Base-by-base conservation (phyloP, 2,329 filamentous ascomycete species). In the Eutypella sp. region DNA sequence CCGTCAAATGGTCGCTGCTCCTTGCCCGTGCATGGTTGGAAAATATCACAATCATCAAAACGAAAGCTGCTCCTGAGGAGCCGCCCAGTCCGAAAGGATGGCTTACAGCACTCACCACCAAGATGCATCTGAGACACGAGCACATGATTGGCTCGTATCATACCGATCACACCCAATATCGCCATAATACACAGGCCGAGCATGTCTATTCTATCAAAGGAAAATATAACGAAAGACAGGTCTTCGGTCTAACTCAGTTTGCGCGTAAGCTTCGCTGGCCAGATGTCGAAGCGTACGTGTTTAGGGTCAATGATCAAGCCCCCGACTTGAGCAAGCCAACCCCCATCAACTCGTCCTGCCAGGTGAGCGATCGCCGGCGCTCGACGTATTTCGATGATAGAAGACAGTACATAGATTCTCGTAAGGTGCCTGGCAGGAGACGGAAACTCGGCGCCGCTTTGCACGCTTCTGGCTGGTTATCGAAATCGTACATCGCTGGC, bases 1-100 rank as follows among this genome's bases (percentile, higher is more conserved):
- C 78, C n/a, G 79, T 85, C 18, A 82, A 78, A 56, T 86, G 82
- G 82, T 84, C 82, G 4, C 65, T 86, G 33, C 68, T 84, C 34
- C 69, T 86, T 25, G 82, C 82, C 15, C 72, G 81, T 22, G 73
- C 74, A 37, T 86, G 82, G 82, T 71, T 86, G n/a, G 79, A 85
- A 50, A 85, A 86, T 48, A 82, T 86, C 24, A 73, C 75, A 8
- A 68, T 86, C 20, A 70, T 74, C 42, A 76, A 71, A 51, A 64
- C 69, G 22, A 66, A 71, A 41, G 54, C 60, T 15, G 53, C 44
- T 57, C 42, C 66, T 55, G 49, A 67, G 61, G 56, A 64, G 58
- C 42, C 61, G 52, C 49, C 60, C 53, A 49, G 52, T 46, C 60
- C 59, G 57, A 57, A 60, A 40, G 63, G 74, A 36, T 84, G 81